Evolutionary conservation across 306 rosid genomes (phyloP).

Genomic region (Sindora glabra): DNA sequence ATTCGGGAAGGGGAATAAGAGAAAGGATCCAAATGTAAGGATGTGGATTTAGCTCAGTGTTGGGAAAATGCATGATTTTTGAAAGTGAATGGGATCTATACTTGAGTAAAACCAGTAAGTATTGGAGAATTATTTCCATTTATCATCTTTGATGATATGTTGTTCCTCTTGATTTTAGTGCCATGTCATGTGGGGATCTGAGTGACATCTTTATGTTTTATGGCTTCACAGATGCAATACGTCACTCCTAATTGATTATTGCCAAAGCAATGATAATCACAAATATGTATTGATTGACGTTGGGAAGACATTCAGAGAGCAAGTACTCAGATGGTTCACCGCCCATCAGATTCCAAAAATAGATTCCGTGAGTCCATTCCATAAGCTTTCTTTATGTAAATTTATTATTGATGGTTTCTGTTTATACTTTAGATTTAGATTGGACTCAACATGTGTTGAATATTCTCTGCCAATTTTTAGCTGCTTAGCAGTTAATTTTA

Average conservation of each 20-base stretch:
- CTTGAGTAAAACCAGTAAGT: background rate
- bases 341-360: conserved; percentile 69
- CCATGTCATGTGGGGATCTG: background rate
- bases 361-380: conserved; percentile 66
- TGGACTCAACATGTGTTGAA: background rate
- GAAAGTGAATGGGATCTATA: background rate
- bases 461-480: background rate
- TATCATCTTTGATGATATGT: background rate
- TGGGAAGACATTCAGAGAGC: conserved; percentile 92
- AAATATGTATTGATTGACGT: conserved; percentile 72
- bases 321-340: conserved; percentile 91
- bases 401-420: background rate
- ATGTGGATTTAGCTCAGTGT: background rate
- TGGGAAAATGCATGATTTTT: background rate
- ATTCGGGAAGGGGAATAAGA: background rate
- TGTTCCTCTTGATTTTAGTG: background rate
- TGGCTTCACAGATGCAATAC: conserved; percentile 72
- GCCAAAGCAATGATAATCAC: conserved; percentile 46
- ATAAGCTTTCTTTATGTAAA: background rate
- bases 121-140: background rate
- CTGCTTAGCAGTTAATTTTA: background rate
- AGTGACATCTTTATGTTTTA: background rate
- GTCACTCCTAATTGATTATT: conserved; percentile 76
- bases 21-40: background rate
- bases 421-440: background rate